Percentiles rank a stretch among this genome's conserved stretches.
Evolutionary conservation across 108 stramenopile genomes (phyloP).

Genomic region (Nitzschia sp.): DNA sequence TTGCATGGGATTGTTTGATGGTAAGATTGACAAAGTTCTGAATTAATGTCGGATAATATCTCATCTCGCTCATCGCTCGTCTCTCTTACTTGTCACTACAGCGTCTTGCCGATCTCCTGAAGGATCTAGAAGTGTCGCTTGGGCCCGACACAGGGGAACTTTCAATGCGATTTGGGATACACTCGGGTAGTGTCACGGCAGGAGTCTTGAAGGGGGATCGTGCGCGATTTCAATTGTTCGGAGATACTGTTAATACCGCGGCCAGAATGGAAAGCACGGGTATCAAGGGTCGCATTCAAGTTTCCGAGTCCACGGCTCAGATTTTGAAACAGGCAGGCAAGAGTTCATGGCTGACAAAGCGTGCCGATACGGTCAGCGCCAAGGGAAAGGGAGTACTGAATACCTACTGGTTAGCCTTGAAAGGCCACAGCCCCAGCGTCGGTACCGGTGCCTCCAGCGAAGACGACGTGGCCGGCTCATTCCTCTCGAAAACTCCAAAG

Average conservation of each 20-base stretch:
- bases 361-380: conserved; percentile 24
- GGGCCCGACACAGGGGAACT: conserved; percentile 30
- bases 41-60: too few species aligned
- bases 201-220: conserved; percentile 53
- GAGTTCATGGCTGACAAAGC: conserved; percentile 23
- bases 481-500: too few species aligned
- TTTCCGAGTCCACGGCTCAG: conserved; percentile 7
- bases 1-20: conserved; percentile 19
- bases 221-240: conserved; percentile 55
- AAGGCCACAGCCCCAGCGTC: neutral
- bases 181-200: conserved; percentile 44
- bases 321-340: conserved; percentile 13
- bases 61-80: too few species aligned
- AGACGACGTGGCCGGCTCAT: neutral
- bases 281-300: neutral
- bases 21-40: too few species aligned
- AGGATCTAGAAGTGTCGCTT: conserved; percentile 18
- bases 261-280: conserved; percentile 18
- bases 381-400: conserved; percentile 31
- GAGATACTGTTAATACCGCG: conserved; percentile 43
- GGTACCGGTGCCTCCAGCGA: neutral
- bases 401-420: conserved; percentile 6
- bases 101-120: neutral
- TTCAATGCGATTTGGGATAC: conserved; percentile 45
- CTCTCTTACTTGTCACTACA: too few species aligned